Percentiles rank a stretch among this genome's conserved stretches.
Evolutionary conservation across 2,329 filamentous ascomycete genomes (phyloP).

Genomic region (Hawksworthiomyces lignivorus): DNA sequence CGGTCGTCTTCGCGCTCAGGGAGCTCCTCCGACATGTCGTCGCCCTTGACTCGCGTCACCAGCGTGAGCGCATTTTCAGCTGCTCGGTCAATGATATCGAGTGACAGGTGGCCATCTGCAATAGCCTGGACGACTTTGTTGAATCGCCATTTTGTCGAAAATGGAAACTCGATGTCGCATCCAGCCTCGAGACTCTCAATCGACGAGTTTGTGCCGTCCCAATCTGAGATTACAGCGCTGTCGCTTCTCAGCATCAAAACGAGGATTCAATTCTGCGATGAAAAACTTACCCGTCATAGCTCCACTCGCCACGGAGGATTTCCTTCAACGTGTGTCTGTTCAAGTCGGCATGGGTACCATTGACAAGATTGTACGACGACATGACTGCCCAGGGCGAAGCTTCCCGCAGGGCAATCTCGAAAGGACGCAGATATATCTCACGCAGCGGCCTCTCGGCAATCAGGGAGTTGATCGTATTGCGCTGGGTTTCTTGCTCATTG

Average conservation of each 20-base stretch:
- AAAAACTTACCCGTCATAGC: conserved; percentile 46
- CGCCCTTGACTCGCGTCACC: conserved; percentile 54
- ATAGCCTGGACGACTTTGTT: conserved; percentile 49
- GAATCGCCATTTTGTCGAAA: conserved; percentile 46
- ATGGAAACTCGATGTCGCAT: conserved; percentile 52
- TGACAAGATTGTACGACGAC: conserved; percentile 61
- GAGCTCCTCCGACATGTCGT: conserved; percentile 48
- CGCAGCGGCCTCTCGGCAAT: conserved; percentile 58
- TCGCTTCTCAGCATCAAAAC: neutral
- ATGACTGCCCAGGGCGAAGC: conserved; percentile 63
- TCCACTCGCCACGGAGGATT: conserved; percentile 54
- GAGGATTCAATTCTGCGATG: neutral
- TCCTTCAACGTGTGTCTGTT: conserved; percentile 46
- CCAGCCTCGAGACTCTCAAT: conserved; percentile 48
- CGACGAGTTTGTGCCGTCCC: conserved; percentile 50
- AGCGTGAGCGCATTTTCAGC: conserved; percentile 53
- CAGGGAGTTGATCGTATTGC: conserved; percentile 56
- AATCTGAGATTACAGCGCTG: conserved; percentile 51
- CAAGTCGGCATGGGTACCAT: conserved; percentile 54
- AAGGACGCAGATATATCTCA: conserved; percentile 67
- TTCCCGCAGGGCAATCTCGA: conserved; percentile 64
- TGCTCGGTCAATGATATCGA: conserved; percentile 46
- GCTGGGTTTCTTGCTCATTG: conserved; percentile 66
- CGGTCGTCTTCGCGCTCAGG: conserved; percentile 49
- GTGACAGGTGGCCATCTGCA: conserved; percentile 37